These are phyloP conservation scores for Sugiyamaella chiloensis DNA, from an alignment of 805 yeast genomes.

Conservation along the genomic window DNA sequence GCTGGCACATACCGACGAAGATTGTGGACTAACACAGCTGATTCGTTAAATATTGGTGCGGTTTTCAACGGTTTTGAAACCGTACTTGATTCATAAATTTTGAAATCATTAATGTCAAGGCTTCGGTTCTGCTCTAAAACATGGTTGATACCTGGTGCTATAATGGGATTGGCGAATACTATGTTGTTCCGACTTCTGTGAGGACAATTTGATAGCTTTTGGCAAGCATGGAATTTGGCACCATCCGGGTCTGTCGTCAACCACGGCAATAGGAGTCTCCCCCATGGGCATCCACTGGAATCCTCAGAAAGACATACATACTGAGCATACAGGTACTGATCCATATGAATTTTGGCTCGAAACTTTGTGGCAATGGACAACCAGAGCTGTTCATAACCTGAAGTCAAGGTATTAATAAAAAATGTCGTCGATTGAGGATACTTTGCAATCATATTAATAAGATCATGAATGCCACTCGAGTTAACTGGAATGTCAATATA, in stretches of 20 bases:
- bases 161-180: constrained; percentile 18
- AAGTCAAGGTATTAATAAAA: constrained; percentile 39
- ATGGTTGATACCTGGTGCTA: no score
- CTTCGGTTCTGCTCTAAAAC: constrained; percentile 3
- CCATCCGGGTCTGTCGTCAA: constrained; percentile 18
- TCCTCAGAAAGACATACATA: constrained; percentile 25
- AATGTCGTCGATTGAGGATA: constrained; percentile 47
- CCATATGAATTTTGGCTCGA: constrained; percentile 33
- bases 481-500: constrained; percentile 44
- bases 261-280: constrained; percentile 17
- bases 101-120: constrained; percentile 6
- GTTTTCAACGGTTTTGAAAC: no score
- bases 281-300: constrained; percentile 9
- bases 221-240: constrained; percentile 28
- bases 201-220: constrained; percentile 18
- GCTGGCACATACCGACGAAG: constrained; percentile 22
- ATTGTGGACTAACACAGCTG: constrained; percentile 11
- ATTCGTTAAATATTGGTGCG: background rate
- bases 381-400: constrained; percentile 58
- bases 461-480: constrained; percentile 39
- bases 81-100: no score
- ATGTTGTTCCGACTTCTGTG: constrained; percentile 18
- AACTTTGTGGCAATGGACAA: constrained; percentile 34
- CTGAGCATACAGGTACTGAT: constrained; percentile 26
- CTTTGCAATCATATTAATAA: constrained; percentile 34